These are phyloP conservation scores for Helichrysum umbraculigerum DNA, from an alignment of 129 eudicot genomes.

Conservation along the genomic window DNA sequence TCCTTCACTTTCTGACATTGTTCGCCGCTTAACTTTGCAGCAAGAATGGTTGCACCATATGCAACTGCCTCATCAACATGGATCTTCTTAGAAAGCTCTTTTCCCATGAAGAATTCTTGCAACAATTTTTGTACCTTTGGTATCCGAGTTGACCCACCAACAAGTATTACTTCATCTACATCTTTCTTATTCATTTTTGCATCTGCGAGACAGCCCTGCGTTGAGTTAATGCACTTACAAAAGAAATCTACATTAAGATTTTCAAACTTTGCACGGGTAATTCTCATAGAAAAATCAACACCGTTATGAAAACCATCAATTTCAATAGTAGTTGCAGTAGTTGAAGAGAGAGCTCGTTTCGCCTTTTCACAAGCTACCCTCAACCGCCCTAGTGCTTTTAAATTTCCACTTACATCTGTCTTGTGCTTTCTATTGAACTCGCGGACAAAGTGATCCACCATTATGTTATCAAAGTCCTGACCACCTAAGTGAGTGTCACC, in stretches of 20 bases:
- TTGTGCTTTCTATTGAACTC: constrained; percentile 50
- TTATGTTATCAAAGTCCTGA: constrained; percentile 46
- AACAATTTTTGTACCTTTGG: constrained; percentile 21
- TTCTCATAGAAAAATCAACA: constrained; percentile 19
- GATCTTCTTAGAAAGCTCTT: not conserved
- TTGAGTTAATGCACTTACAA: constrained; percentile 12
- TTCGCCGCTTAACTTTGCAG: too few species aligned
- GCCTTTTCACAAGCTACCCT: constrained; percentile 57
- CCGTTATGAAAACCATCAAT: constrained; percentile 22
- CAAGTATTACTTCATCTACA: constrained; percentile 23
- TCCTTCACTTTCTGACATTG: too few species aligned
- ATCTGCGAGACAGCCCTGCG: constrained; percentile 14
- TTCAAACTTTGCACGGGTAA: constrained; percentile 20
- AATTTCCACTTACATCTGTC: constrained; percentile 33
- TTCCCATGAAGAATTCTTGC: not conserved
- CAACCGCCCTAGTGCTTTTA: constrained; percentile 49
- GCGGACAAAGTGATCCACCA: constrained; percentile 44
- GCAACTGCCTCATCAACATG: not conserved
- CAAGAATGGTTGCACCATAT: too few species aligned
- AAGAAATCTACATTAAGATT: constrained; percentile 17
- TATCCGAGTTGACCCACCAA: constrained; percentile 27
- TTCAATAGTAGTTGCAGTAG: constrained; percentile 14
- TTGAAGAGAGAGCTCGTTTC: constrained; percentile 45
- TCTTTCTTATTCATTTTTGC: constrained; percentile 14
- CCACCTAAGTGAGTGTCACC: constrained; percentile 53